Conservation (phyloP, 2,329 filamentous ascomycete species). For the Cladosporium sp. region DNA sequence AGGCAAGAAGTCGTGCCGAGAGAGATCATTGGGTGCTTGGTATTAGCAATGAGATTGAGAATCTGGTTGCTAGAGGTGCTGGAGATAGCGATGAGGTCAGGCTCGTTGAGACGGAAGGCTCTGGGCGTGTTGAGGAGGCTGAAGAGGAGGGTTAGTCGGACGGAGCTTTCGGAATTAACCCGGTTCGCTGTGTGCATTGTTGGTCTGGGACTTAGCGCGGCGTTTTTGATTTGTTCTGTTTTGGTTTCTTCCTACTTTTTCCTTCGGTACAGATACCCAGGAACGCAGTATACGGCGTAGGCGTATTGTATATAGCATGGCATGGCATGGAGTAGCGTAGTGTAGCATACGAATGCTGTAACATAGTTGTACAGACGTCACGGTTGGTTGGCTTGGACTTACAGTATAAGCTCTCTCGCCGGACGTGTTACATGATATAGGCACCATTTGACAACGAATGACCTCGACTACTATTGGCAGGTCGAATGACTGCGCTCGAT, state of each 20-base stretch:
- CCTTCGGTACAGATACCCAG: slow-evolving; percentile 2
- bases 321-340: background rate
- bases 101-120: slow-evolving; percentile 33
- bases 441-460: too few relatives aligned
- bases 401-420: background rate
- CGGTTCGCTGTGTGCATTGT: background rate
- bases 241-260: background rate
- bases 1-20: slow-evolving; percentile 63
- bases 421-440: too few relatives aligned
- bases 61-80: slow-evolving; percentile 48
- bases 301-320: background rate
- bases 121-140: background rate
- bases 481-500: background rate
- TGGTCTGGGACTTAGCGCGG: background rate
- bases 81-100: slow-evolving; percentile 56
- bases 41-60: slow-evolving; percentile 66
- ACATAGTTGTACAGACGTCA: background rate
- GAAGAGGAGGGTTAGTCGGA: background rate
- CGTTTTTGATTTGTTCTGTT: background rate
- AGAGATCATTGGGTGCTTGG: slow-evolving; percentile 68
- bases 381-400: background rate
- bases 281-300: background rate
- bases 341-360: background rate
- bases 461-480: background rate
- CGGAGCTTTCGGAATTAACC: background rate